These are phyloP conservation scores for Hymenoscyphus repandus DNA, from an alignment of 2,329 filamentous ascomycete species.

Conservation along the genomic window DNA sequence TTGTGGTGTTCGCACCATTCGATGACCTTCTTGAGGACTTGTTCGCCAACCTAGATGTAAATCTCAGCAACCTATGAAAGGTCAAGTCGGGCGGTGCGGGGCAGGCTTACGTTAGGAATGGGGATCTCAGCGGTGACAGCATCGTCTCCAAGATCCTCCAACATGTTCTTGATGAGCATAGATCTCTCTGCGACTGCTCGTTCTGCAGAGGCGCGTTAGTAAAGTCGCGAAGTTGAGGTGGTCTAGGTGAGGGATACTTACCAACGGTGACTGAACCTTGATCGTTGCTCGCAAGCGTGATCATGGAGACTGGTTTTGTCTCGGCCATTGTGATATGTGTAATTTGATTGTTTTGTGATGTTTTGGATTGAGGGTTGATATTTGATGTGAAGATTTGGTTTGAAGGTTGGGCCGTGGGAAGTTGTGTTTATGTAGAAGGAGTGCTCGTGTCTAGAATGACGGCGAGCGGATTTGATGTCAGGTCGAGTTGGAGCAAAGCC, in stretches of 20 bases:
- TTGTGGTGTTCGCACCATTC: constrained; percentile 98
- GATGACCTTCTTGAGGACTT: constrained; percentile 90
- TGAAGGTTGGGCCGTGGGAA: constrained; percentile 2
- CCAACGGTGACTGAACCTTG: constrained; percentile 43
- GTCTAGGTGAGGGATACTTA: constrained; percentile 32
- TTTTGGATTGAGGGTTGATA: neutral
- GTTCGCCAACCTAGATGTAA: constrained; percentile 69
- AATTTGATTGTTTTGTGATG: neutral
- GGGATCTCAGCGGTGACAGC: constrained; percentile 56
- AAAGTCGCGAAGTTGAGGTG: neutral
- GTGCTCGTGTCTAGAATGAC: too few relatives aligned
- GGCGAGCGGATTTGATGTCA: too few relatives aligned
- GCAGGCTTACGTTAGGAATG: constrained; percentile 66
- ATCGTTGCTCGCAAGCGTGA: constrained; percentile 47
- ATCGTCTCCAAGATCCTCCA: constrained; percentile 79
- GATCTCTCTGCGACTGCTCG: constrained; percentile 84
- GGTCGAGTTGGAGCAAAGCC: too few relatives aligned
- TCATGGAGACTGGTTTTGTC: constrained; percentile 19
- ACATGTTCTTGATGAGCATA: constrained; percentile 95
- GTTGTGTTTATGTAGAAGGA: too few relatives aligned
- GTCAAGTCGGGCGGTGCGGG: neutral
- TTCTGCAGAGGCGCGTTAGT: constrained; percentile 44
- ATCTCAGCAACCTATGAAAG: constrained; percentile 9
- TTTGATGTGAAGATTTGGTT: neutral
- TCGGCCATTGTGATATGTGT: constrained; percentile 30